Percentiles rank a stretch among this genome's conserved stretches.
These are phyloP conservation scores for Aspergillus neoniger DNA, from an alignment of 2,329 filamentous ascomycete species.

Conservation along the genomic window DNA sequence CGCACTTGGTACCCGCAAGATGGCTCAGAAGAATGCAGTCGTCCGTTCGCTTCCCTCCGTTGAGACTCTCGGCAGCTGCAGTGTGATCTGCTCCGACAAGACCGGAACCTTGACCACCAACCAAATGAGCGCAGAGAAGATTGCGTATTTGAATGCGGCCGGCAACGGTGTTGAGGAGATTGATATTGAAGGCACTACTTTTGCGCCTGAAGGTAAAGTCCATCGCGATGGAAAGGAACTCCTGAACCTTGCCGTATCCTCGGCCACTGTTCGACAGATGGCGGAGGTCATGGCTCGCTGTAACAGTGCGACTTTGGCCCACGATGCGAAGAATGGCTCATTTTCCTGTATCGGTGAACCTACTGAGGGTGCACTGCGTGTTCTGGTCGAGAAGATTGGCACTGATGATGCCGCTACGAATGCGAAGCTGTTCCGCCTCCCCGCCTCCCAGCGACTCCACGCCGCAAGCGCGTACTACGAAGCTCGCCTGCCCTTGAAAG, in stretches of 20 bases:
- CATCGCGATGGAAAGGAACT: constrained; percentile 67
- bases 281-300: constrained; percentile 71
- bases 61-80: constrained; percentile 97
- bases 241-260: constrained; percentile 68
- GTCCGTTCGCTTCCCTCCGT: constrained; percentile 95
- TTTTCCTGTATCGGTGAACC: constrained; percentile 89
- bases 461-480: constrained; percentile 85
- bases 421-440: constrained; percentile 49
- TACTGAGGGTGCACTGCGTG: constrained; percentile 89
- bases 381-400: constrained; percentile 91
- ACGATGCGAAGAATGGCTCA: constrained; percentile 71
- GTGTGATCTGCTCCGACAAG: constrained; percentile 99
- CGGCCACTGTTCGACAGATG: constrained; percentile 78
- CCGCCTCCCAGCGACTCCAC: constrained; percentile 67
- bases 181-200: constrained; percentile 89
- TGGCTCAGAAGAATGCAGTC: constrained; percentile 98
- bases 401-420: constrained; percentile 69
- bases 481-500: constrained; percentile 69
- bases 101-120: constrained; percentile 97
- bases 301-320: constrained; percentile 82
- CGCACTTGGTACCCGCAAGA: constrained; percentile 93
- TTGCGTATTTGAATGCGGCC: constrained; percentile 76
- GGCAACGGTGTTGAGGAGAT: constrained; percentile 79
- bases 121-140: constrained; percentile 96
- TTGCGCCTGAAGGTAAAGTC: constrained; percentile 78